These are phyloP conservation scores for Arthrobotrys megalospora DNA, from an alignment of 2,329 filamentous ascomycete species.

Conservation along the genomic window DNA sequence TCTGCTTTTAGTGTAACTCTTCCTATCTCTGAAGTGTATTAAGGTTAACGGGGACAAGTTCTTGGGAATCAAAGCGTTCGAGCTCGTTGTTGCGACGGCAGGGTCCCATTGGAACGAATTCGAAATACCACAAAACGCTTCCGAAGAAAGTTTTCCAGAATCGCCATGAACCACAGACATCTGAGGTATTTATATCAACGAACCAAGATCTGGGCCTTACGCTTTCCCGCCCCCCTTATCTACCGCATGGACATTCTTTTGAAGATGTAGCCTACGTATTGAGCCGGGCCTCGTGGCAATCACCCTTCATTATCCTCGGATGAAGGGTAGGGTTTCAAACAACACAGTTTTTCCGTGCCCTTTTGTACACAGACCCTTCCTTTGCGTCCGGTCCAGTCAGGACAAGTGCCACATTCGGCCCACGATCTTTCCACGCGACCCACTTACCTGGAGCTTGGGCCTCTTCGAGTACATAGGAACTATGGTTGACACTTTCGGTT, in stretches of 20 bases:
- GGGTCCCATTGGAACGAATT: not conserved
- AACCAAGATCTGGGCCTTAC: slow-evolving; percentile 12
- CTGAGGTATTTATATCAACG: slow-evolving; percentile 24
- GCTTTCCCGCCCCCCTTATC: not conserved
- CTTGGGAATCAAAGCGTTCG: slow-evolving; percentile 37
- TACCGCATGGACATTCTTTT: not conserved
- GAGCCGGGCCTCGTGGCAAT: slow-evolving; percentile 22
- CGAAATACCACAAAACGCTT: slow-evolving; percentile 9
- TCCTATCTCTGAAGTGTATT: not conserved
- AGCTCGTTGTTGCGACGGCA: not conserved
- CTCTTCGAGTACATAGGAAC: slow-evolving; percentile 18
- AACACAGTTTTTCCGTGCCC: slow-evolving; percentile 49
- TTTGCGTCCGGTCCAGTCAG: slow-evolving; percentile 7
- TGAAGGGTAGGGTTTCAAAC: slow-evolving; percentile 19
- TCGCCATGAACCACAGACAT: not conserved
- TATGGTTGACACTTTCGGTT: slow-evolving; percentile 42
- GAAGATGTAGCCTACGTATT: not conserved
- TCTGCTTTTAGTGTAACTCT: slow-evolving; percentile 9
- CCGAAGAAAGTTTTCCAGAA: slow-evolving; percentile 9
- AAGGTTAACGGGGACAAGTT: slow-evolving; percentile 29
- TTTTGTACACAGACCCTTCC: slow-evolving; percentile 2
- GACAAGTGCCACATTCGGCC: slow-evolving; percentile 23
- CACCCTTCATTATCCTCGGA: slow-evolving; percentile 37
- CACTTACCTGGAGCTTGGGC: slow-evolving; percentile 53
- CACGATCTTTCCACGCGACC: slow-evolving; percentile 37